Conservation (phyloP, 345 rosid genomes). For the Camelina hispida region DNA sequence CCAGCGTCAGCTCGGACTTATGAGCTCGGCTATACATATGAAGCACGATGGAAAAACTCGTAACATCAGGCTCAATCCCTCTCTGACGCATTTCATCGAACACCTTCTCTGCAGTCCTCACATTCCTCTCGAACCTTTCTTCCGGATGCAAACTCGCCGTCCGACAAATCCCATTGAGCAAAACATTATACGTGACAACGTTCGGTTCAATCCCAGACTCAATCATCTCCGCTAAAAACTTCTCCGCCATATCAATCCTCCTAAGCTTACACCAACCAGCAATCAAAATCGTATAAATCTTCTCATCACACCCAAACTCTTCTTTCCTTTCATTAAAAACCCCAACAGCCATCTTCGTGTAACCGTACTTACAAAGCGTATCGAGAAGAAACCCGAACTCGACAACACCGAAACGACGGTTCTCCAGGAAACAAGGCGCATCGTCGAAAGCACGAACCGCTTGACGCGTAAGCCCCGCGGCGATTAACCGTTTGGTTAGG, state of each 20-base stretch:
- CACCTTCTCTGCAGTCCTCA: constrained; percentile 69
- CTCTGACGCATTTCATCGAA: constrained; percentile 79
- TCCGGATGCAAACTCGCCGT: constrained; percentile 77
- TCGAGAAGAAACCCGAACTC: constrained; percentile 70
- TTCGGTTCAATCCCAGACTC: constrained; percentile 71
- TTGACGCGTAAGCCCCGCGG: constrained; percentile 89
- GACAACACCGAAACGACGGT: constrained; percentile 19
- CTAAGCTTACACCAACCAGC: constrained; percentile 81
- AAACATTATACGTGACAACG: constrained; percentile 71
- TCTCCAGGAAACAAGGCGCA: constrained; percentile 56
- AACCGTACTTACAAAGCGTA: constrained; percentile 80
- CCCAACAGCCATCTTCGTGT: constrained; percentile 67
- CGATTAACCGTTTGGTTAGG: constrained; percentile 68
- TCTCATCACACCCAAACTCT: constrained; percentile 51
- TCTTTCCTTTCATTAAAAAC: constrained; percentile 58
- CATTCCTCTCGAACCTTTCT: constrained; percentile 64
- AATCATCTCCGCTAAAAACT: constrained; percentile 69
- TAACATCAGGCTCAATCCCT: constrained; percentile 83
- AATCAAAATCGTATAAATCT: constrained; percentile 69
- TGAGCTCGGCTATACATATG: constrained; percentile 86
- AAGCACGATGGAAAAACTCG: constrained; percentile 75
- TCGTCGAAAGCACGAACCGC: constrained; percentile 83
- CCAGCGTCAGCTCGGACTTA: constrained; percentile 71
- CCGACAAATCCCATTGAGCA: constrained; percentile 82
- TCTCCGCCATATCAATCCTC: constrained; percentile 76